Evolutionary conservation across 2,329 filamentous ascomycete species (phyloP).

Genomic region (Fusarium anthophilum): DNA sequence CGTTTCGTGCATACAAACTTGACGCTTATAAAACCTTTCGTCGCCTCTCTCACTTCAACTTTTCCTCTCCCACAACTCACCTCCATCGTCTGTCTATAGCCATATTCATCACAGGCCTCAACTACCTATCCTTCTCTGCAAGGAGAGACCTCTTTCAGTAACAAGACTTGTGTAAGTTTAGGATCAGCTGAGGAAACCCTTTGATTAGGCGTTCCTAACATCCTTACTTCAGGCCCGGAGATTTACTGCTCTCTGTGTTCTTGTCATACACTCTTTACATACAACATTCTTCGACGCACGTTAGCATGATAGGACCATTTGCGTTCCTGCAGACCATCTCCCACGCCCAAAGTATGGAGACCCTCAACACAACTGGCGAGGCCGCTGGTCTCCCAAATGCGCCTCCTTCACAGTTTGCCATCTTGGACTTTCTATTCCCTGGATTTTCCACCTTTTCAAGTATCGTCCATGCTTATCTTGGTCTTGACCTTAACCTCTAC

Average conservation of each 20-base stretch:
- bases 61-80: not conserved
- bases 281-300: not conserved
- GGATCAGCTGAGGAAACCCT: not conserved
- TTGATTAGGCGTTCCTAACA: not conserved
- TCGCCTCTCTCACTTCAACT: not conserved
- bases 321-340: slow-evolving; percentile 7
- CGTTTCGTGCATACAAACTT: not conserved
- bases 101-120: not conserved
- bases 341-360: slow-evolving; percentile 37
- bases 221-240: not conserved
- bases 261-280: not conserved
- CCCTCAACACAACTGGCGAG: slow-evolving; percentile 31
- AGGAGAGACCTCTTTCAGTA: not conserved
- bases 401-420: slow-evolving; percentile 51
- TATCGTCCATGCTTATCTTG: slow-evolving; percentile 63
- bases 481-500: slow-evolving; percentile 71
- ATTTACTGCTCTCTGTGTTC: not conserved
- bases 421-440: slow-evolving; percentile 72
- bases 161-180: not conserved
- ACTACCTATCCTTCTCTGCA: not conserved
- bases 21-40: slow-evolving; percentile 21
- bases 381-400: not conserved
- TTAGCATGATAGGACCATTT: slow-evolving; percentile 20
- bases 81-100: slow-evolving; percentile 7
- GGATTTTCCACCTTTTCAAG: slow-evolving; percentile 69